Evolutionary conservation across 176 grass and related monocot genomes (phyloP), one percentile per base, ranked within the genome.

Genomic region (Paspalum vaginatum): DNA sequence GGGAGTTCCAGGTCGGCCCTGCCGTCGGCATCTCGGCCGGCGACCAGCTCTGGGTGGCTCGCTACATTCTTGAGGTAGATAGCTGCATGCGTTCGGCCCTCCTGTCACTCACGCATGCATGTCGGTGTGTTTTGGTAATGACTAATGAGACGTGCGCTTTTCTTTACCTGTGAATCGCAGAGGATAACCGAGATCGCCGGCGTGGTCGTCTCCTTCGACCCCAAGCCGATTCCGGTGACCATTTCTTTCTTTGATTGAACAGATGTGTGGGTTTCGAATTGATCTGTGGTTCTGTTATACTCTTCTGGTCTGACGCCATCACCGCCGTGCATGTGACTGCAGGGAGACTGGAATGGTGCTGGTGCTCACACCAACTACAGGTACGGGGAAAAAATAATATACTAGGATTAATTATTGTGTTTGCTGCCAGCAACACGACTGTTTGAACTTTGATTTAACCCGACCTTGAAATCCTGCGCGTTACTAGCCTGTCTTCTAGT

Each of bases 321-420:
- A 50, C 70, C 17, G 2, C 70, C 17, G 2, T 56, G 18, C 37
- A 1, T 60, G 10, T 68, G 26, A 14, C 49, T 81, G 48, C 22
- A 91, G 94, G 95, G 92, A 15, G 95, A 98, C 14, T 98, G 95
- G 92, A 98, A 94, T 9, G 92, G 90, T 11, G 92, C 95, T 43
- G 95, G 95, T 76, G 95, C 92, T 25, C 95, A 94, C 88, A 90
- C 89, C 0, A 98, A 98, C 71, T 98, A 85, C 85, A 94, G 94
- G 94, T 94, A 75, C 22, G n/a, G n/a, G n/a, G n/a, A n/a, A n/a
- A n/a, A n/a, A 45, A 54, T 32, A 56, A 24, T 6, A n/a, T n/a
- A n/a, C n/a, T n/a, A n/a, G 4, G 7, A 7, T 11, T 32, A 7
- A 7, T 11, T 32, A 7, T 17, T 6, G 18, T 44, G 38, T 17